Base-by-base conservation (phyloP, 768 basidiomycete genomes). In the Harrya chromipes region DNA sequence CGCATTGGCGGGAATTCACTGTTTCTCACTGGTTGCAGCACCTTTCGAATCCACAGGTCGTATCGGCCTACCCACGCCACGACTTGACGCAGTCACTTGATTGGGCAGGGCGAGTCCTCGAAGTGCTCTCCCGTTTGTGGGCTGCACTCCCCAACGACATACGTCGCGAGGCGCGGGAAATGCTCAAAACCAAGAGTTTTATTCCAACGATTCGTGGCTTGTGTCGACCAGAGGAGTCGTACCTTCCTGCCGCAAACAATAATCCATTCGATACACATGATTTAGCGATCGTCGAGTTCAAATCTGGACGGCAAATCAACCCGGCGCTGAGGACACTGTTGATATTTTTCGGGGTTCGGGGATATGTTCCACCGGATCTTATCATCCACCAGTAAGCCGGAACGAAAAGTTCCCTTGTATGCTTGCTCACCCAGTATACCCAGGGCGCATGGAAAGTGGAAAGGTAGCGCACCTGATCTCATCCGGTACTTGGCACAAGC, bases 311-410 rank as follows among this genome's bases (percentile, higher is more conserved):
- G 1, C 46, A 63, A 0, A 71, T 90, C 54, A 90, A 87, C 61
- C 84, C 83, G 1, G 64, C 70, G 2, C 59, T 89, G 52, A 89
- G 92, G 63, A 83, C 26, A 27, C 26, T 79, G 56, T 68, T 90
- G 5, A 65, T 90, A 5, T 76, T 76, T 1, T 68, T 95, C 0
- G 94, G 91, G 6, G 89, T 95, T 14, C 79, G 90, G 16, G 88
- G 82, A 61, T 90, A 92, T 55, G 90, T 95, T 10, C 89, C 94
- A 48, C 72, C 95, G 2, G 91, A 95, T 64, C 72, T 95, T 2
- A 80, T 97, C 9, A 95, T 97, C 63, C 80, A 85, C 43, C 76
- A 92, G 84, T 87, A 47, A 41, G 72, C 50, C 4, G 12, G 24
- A 10, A 34, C 38, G 23, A 27, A 27, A 6, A 7, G 6, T 34